These are phyloP conservation scores for Rhynchosporium secalis DNA, from an alignment of 2,329 filamentous ascomycete species.

Conservation along the genomic window DNA sequence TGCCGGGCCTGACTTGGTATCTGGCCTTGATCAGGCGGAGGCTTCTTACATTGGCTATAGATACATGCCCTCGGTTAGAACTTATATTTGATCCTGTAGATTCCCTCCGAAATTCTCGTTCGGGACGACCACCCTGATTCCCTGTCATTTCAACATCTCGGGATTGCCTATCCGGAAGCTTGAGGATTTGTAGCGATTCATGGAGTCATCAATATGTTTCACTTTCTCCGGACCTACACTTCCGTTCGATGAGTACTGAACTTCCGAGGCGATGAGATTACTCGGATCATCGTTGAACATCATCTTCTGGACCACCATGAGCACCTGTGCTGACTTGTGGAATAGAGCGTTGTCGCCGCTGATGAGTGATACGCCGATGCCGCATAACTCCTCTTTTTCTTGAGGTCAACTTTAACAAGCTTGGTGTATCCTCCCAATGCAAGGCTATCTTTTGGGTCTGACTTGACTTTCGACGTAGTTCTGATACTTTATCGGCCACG, in stretches of 20 bases:
- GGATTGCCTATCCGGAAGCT: conserved; percentile 39
- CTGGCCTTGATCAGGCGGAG: not conserved
- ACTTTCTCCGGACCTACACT: conserved; percentile 24
- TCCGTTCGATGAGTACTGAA: not conserved
- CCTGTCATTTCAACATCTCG: not conserved
- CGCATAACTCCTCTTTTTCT: not conserved
- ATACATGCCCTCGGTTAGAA: not conserved
- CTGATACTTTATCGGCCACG: not conserved
- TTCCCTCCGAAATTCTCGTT: conserved; percentile 44
- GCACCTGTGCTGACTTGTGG: not conserved
- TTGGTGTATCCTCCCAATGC: conserved; percentile 17
- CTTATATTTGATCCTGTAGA: conserved; percentile 38
- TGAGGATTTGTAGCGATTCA: conserved; percentile 38
- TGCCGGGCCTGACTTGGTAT: not conserved
- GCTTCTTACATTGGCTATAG: not conserved
- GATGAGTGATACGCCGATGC: not conserved
- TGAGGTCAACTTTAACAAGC: conserved; percentile 19
- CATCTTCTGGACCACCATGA: not conserved
- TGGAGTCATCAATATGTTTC: conserved; percentile 36
- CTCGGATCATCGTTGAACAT: not conserved
- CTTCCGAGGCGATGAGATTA: not conserved
- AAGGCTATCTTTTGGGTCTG: conserved; percentile 17
- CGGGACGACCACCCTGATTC: conserved; percentile 23
- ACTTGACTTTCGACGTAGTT: conserved; percentile 2
- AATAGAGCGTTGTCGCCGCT: not conserved